phyloP scores from a whole-genome alignment of 23 red algal species.

The Agarophyton chilense region DNA sequence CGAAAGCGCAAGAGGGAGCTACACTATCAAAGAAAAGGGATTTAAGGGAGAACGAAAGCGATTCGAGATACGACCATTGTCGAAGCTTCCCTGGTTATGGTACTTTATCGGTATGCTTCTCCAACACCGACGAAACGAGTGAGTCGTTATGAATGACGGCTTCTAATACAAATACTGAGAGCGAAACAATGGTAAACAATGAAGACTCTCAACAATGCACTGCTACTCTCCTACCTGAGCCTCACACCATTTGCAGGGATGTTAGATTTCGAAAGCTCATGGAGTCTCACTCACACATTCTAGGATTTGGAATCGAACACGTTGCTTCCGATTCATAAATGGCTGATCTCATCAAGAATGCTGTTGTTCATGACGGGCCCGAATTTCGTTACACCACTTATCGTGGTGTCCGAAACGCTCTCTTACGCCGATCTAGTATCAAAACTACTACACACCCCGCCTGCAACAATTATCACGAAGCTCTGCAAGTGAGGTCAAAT shows the following conservation, averaged over 20 bases:
- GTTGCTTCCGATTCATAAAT: not conserved
- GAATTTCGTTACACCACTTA: not conserved
- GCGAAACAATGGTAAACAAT: no score
- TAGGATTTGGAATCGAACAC: conserved; percentile 16
- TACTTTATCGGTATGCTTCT: no score
- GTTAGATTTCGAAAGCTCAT: not conserved
- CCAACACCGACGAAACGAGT: no score
- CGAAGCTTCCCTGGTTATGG: no score
- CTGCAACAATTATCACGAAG: not conserved
- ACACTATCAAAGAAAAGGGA: no score
- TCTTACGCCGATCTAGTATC: not conserved
- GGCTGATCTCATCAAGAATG: not conserved
- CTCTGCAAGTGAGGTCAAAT: not conserved
- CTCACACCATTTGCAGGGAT: not conserved
- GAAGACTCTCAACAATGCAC: no score
- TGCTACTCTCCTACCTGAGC: not conserved
- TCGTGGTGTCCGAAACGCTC: not conserved
- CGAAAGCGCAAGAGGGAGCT: no score
- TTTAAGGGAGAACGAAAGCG: no score
- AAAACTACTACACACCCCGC: not conserved
- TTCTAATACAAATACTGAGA: no score
- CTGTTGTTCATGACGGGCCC: not conserved
- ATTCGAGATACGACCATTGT: no score
- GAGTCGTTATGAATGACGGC: no score
- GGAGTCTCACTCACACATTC: not conserved